Percentiles rank a stretch among this genome's conserved stretches.
Evolutionary conservation across 2,329 filamentous ascomycete species (phyloP).

Genomic region (Phaeosphaeria sp.): DNA sequence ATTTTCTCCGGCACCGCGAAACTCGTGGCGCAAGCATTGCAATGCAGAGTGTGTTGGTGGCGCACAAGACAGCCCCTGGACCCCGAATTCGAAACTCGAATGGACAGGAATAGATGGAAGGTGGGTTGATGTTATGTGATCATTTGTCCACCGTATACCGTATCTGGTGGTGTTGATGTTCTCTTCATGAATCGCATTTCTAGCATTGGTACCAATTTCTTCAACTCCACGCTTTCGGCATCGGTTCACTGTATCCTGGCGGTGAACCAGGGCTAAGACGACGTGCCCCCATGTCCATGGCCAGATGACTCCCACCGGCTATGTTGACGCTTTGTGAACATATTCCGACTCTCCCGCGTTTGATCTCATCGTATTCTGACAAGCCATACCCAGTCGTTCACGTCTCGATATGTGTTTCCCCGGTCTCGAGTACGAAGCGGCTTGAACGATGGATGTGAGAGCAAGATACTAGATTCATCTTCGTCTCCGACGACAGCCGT

Average conservation of each 20-base stretch:
- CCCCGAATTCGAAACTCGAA: slow-evolving; percentile 15
- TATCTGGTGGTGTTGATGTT: too few species aligned
- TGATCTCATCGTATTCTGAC: not conserved
- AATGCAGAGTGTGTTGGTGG: slow-evolving; percentile 4
- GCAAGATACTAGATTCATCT: too few species aligned
- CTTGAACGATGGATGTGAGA: too few species aligned
- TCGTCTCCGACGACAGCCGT: not conserved
- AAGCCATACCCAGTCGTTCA: not conserved
- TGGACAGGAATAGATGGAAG: not conserved
- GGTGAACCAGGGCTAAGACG: not conserved
- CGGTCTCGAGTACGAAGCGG: not conserved
- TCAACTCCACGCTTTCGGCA: not conserved
- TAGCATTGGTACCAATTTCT: not conserved
- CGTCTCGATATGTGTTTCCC: not conserved
- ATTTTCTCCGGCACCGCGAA: slow-evolving; percentile 3
- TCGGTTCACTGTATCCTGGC: not conserved
- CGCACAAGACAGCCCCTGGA: slow-evolving; percentile 5
- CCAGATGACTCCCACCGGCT: not conserved
- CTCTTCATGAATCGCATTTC: not conserved
- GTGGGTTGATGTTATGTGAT: not conserved
- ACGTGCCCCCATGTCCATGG: not conserved
- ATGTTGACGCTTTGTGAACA: not conserved
- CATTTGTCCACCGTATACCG: too few species aligned
- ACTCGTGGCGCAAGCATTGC: not conserved
- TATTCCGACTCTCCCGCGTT: not conserved